These are phyloP conservation scores for Lepidopterella palustris DNA, from an alignment of 495 filamentous ascomycete genomes.

Conservation along the genomic window DNA sequence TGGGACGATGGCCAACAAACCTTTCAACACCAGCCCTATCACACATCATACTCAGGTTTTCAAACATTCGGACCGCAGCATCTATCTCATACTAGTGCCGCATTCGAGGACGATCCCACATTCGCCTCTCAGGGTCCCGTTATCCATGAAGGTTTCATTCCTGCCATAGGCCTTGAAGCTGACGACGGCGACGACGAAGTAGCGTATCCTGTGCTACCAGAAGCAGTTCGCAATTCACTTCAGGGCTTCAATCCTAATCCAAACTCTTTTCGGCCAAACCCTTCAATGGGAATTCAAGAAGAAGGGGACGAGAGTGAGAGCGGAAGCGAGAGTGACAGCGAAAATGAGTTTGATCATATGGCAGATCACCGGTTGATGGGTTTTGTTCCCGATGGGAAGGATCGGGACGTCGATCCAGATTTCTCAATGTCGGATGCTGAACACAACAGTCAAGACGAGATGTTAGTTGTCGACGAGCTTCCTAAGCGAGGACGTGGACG, in stretches of 20 bases:
- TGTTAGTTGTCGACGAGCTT: neutral
- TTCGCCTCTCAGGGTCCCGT: conserved; percentile 12
- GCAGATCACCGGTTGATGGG: conserved; percentile 13
- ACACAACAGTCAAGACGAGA: neutral
- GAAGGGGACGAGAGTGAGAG: conserved; percentile 4
- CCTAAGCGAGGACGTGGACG: neutral
- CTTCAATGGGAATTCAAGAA: neutral
- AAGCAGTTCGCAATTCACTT: neutral
- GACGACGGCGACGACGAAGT: conserved; percentile 10
- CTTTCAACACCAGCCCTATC: neutral
- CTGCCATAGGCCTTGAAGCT: conserved; percentile 19
- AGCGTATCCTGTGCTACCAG: neutral
- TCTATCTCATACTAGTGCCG: neutral
- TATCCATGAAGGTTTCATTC: conserved; percentile 25
- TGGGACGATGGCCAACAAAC: neutral
- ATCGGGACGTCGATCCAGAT: conserved; percentile 7
- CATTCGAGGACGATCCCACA: neutral
- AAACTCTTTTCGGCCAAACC: neutral
- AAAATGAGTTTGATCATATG: conserved; percentile 12
- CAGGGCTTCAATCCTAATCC: neutral
- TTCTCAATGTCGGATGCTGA: conserved; percentile 2
- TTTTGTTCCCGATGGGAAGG: conserved; percentile 3
- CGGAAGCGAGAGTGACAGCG: conserved; percentile 1
- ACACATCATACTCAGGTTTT: neutral
- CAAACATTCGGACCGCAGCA: neutral